Base-by-base conservation (phyloP, 257 asterid species). In the Fraxinus cuspidata region DNA sequence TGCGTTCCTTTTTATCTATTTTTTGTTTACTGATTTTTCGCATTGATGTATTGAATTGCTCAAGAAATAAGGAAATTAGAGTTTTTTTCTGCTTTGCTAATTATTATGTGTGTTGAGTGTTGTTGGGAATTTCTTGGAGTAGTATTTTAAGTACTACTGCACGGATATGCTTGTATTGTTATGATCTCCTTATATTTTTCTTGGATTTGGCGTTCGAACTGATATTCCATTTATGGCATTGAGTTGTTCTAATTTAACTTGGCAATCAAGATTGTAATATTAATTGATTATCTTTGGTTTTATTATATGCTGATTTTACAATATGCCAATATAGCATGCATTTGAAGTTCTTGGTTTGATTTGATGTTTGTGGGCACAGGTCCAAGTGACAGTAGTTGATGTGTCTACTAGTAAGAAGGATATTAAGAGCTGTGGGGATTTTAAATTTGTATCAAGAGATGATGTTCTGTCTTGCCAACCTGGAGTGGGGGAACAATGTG, bases 321-420 rank as follows among this genome's bases (percentile, higher is more conserved):
- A 51, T 4, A 40, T 40, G 10, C 18, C 15, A 60, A 3, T 13
- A 35, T 72, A 21, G 65, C 25, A 25, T 35, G 27, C 23, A 21
- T 63, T 63, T 10, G 32, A 63, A 31, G 21, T 42, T 40, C 7
- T 27, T 67, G 25, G 31, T 73, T 31, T 28, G 70, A 60, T 21
- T 21, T 79, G 81, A 53, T 12, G 18, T 12, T 40, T 40, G 32
- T 60, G 69, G 77, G 37, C 81, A 70, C 89, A 95, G 99, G 84
- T 91, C 64, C 74, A 79, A 73, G 93, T 91, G 83, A 93, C 91
- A 12, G 84, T 93, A 42, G 89, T 95, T 38, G 99, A 95, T 81
- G 97, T 95, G 78, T 95, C 98, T n/a, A 75, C 85, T 29, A 70
- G 94, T 74, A 37, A 63, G 38, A 82, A 84, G 76, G 84, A 74